Base-by-base conservation (phyloP, 2,329 filamentous ascomycete species). In the Purpureocillium lavendulum region DNA sequence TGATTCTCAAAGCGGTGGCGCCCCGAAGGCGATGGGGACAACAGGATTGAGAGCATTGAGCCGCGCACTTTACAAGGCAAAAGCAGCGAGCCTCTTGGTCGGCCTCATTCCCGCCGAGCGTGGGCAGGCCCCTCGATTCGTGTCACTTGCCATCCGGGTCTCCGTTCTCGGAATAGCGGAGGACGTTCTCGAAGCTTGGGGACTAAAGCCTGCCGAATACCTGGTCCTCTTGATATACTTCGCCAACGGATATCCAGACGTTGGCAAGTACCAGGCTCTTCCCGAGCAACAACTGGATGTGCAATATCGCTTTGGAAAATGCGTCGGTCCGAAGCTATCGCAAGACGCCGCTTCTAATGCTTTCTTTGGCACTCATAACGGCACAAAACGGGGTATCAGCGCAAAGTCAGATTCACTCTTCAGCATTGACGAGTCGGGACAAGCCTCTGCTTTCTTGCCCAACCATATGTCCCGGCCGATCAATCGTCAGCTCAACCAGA, bases 141-240 rank as follows among this genome's bases (percentile, higher is more conserved):
- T 92, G 14, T 79, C 77, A 4, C 59, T 92, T 2, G 87, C 87
- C 1, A 73, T 84, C 24, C 78, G 77, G 4, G 74, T 85, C 24
- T 66, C 71, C 4, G 84, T 83, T 49, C 72, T 95, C 1, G 79
- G 75, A 1, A 75, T 95, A 11, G 82, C 85, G 0, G 71, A 82
- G 30, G 84, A 89, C 52, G 80, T 79, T 1, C 74, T 87, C 59
- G 71, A 82, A 51, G 84, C 87, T 2, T 95, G 88, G 88, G 73
- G 82, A 43, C 57, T 95, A 10, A 61, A 73, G 12, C 61, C 69
- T 0, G 60, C 68, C 1, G 81, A 88, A 28, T 89, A 90, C 51
- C 58, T 94, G 30, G 73, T 90, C 4, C 66, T 94, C 4, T 65
- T 95, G 16, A 71, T 92, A 33, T 73, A 73, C 29, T 84, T 84